Evolutionary conservation across 2,329 filamentous ascomycete species (phyloP).

Genomic region (Alternaria sp.): DNA sequence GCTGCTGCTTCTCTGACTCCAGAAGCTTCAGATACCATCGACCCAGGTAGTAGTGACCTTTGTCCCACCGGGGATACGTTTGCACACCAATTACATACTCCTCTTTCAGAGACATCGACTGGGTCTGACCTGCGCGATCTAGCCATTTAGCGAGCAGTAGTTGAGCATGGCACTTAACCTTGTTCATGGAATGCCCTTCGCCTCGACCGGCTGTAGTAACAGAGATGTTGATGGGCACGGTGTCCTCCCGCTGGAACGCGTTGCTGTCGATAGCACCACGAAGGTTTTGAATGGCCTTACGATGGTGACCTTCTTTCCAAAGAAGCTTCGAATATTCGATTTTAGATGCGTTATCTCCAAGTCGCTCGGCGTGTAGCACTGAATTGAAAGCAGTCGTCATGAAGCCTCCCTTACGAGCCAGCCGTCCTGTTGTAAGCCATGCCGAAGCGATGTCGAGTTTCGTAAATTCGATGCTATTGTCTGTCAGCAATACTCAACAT

Average conservation of each 20-base stretch:
- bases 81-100: constrained; percentile 81
- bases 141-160: constrained; percentile 96
- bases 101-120: constrained; percentile 77
- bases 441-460: constrained; percentile 79
- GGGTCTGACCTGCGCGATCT: constrained; percentile 91
- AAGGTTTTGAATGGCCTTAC: constrained; percentile 92
- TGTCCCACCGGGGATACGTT: constrained; percentile 81
- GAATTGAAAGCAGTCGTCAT: constrained; percentile 92
- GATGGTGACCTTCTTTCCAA: constrained; percentile 92
- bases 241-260: constrained; percentile 68
- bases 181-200: constrained; percentile 57
- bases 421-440: constrained; percentile 85
- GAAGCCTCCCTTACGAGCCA: constrained; percentile 86
- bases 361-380: constrained; percentile 84
- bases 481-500: constrained; percentile 20
- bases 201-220: constrained; percentile 52
- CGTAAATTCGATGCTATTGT: constrained; percentile 64
- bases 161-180: constrained; percentile 79
- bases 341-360: constrained; percentile 86
- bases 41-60: constrained; percentile 95
- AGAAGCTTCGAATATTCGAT: constrained; percentile 93
- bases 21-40: constrained; percentile 97
- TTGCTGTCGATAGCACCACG: constrained; percentile 85
- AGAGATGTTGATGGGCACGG: constrained; percentile 46
- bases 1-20: constrained; percentile 84